These are phyloP conservation scores for Thalassiosira hispida DNA, from an alignment of 352 stramenopile species.

Conservation along the genomic window DNA sequence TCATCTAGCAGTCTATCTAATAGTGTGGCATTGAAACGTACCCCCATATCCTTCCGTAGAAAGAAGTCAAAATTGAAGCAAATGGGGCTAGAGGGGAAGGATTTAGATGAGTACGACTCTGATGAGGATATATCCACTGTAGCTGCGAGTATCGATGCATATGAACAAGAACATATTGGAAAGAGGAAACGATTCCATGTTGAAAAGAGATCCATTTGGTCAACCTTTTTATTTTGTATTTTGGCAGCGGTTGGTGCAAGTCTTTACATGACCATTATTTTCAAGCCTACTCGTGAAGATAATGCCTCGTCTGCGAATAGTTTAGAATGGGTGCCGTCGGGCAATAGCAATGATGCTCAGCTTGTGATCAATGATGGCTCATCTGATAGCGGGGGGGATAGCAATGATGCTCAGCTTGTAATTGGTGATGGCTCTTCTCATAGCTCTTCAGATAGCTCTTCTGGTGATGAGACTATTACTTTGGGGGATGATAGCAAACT, in stretches of 20 bases:
- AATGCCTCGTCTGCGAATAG: too few relatives aligned
- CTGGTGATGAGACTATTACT: too few relatives aligned
- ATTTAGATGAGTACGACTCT: neutral
- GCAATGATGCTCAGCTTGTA: too few relatives aligned
- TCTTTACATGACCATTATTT: too few relatives aligned
- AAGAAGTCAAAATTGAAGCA: neutral
- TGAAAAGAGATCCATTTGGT: neutral
- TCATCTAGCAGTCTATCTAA: neutral
- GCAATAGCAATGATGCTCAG: too few relatives aligned
- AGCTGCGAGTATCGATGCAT: conserved; percentile 17
- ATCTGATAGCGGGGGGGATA: too few relatives aligned
- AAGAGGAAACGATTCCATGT: neutral
- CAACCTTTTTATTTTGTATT: neutral
- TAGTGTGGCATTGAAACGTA: neutral
- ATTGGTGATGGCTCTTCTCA: too few relatives aligned
- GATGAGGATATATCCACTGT: conserved; percentile 25
- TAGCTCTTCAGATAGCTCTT: too few relatives aligned
- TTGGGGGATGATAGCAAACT: too few relatives aligned
- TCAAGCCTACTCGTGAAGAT: too few relatives aligned
- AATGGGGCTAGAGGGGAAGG: neutral
- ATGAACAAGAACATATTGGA: neutral
- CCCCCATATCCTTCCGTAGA: neutral
- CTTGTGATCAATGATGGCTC: too few relatives aligned
- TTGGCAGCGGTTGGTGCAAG: neutral
- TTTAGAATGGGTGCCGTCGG: too few relatives aligned